Base-by-base conservation (phyloP, 371 early-diverging fungal species). In the Rhizopus arrhizus region DNA sequence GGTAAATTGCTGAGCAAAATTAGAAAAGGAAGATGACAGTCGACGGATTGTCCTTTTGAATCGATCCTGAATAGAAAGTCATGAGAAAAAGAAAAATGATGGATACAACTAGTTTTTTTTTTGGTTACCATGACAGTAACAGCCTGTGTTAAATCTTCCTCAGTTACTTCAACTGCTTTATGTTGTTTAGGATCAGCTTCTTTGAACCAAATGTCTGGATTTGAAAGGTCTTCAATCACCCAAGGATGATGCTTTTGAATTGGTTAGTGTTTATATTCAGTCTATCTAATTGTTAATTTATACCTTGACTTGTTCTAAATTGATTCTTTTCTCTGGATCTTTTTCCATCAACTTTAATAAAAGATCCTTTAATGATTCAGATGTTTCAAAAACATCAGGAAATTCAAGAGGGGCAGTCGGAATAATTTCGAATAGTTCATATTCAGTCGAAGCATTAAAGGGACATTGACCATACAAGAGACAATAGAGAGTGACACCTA, bases 401-500 rank as follows among this genome's bases (percentile, higher is more conserved):
- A 71, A 74, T 2, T 12, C 15, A 2, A 74, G 56, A 58, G 82
- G 82, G 51, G 86, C 73, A 28, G 79, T 81, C 40, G 92, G 89
- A 36, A 96, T 97, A 15, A 91, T 82, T 64, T 91, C 88, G 69
- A 95, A 95, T 47, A 96, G 77, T 72, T 96, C 96, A 77, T 89
- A 95, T 74, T 95, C 96, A 29, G 89, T 94, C 11, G 88, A 88
- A 6, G 95, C 99, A 31, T 89, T 88, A 77, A 99, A 99, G 4
- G 99, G 99, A 42, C 96, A 92, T 33, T 82, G 78, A 4, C 99
- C 99, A 77, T 87, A 96, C 11, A 96, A 80, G 40, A 99, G 78
- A 60, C 98, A 98, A 74, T 94, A 99, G 6, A 99, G 82, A 2
- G 98, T 96, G 16, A 99, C 97, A 0, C 99, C 99, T 54, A 97